Evolutionary conservation across 1,284 basidiomycete genomes (phyloP), one percentile per base, ranked within the genome.

Genomic region (Tetrapyrgos nigripes): DNA sequence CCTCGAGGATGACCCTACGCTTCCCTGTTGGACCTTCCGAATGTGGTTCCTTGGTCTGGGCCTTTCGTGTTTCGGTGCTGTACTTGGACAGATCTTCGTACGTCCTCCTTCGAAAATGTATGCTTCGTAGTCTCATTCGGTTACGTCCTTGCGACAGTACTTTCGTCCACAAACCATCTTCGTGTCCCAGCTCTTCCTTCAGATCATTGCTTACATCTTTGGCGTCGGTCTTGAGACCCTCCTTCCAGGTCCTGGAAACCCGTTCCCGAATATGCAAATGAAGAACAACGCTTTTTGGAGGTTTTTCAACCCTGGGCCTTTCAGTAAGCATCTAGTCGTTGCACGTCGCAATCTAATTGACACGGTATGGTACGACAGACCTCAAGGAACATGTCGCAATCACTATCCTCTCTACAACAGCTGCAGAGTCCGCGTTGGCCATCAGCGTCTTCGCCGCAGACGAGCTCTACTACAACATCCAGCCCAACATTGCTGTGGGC

Each of bases 381-480:
- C 76, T 74, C 62, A 79, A 79, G 59, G 83, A 89, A 65, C 84
- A 88, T 69, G 83, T 84, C 0, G 83, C 83, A 27, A 84, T 89
- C 37, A 80, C 87, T 21, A 88, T 90, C 64, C 88, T 90, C 85
- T 70, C 87, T 1, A 85, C 84, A 33, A 86, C 89, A 3, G 86
- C 88, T 1, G 81, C 85, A 2, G 81, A 81, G 5, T 83, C 85
- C 0, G 88, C 89, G 0, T 79, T 88, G 44, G 89, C 82, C 1
- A 88, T 88, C 49, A 83, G 87, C 57, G 79, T 92, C 37, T 80
- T 90, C 48, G 86, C 88, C 0, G 87, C 87, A 1, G 80, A 91
- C 47, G 79, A 84, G 44, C 63, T 78, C 24, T 81, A 72, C 47
- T 89, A 90, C 62, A 77, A 84, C 62, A 79, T 87, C 57, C 3